Base-by-base conservation (phyloP, 257 asterid genomes). In the Anisodus acutangulus region DNA sequence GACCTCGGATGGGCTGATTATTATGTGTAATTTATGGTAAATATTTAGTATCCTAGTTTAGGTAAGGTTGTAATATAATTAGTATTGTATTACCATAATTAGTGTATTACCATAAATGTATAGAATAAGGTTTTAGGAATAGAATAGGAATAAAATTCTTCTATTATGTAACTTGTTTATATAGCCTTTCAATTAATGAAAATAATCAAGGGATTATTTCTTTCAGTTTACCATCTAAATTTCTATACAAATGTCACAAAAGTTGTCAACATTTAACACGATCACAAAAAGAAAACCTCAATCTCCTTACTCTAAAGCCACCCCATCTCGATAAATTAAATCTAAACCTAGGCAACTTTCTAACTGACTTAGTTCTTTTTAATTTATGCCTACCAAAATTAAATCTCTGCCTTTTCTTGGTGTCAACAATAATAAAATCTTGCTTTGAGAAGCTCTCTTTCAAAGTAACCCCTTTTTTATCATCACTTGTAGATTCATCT, bases 311-410 rank as follows among this genome's bases (percentile, higher is more conserved):
- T 53, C 84, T 89, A 19, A 91, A 87, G 37, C 89, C 89, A 83
- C 94, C 87, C 89, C 88, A 89, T 82, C 88, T 86, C 90, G 90
- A 93, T 16, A 90, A 71, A 39, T 78, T 53, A 78, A 53, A 78
- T 31, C 90, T 54, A 76, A 90, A 74, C 84, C 93, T 85, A 60
- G 95, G 94, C 64, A 91, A 88, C 57, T 90, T 91, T 86, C 88
- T 88, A 49, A 84, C 86, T 35, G 94, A 87, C 88, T 63, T 89
- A 15, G 91, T 90, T 80, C 97, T 89, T 41, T 80, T 71, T 91
- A 92, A 82, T 82, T 84, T 87, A 13, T 88, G 83, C 41, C 67
- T 86, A 31, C 80, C 17, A 15, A 4, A 45, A 31, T 78, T 17
- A 15, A 4, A 45, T 84, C 76, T 85, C 4, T 62, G 53, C 12